A percentile compares a stretch with the other conserved stretches of the same genome.
phyloP scores from a whole-genome alignment of 202 grass and related monocot species.

The Dendrocalamus latiflorus region DNA sequence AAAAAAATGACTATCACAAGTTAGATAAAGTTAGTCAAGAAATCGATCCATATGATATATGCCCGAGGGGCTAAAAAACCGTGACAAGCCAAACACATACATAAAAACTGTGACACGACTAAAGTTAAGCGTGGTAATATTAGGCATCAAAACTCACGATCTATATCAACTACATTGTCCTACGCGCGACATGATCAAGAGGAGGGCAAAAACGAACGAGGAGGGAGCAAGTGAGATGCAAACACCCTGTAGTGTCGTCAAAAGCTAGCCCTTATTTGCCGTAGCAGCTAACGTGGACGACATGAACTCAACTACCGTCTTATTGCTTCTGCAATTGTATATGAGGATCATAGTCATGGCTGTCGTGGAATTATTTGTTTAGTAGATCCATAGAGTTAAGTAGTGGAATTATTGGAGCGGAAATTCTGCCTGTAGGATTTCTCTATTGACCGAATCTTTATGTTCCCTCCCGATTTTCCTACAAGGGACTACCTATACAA shows the following conservation, averaged over 20 bases:
- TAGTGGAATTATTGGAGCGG: slow-evolving; percentile 15
- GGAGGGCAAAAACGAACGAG: neutral
- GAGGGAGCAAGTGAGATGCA: neutral
- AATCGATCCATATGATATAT: no score
- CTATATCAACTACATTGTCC: no score
- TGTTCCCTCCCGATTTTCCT: neutral
- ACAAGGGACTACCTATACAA: neutral
- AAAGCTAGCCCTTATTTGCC: neutral
- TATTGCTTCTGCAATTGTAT: neutral
- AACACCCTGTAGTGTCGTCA: neutral
- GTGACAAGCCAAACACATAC: no score
- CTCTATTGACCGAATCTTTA: neutral
- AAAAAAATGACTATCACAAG: no score
- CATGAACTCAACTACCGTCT: neutral
- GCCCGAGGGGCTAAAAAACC: no score
- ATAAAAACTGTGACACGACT: no score
- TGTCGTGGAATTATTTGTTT: slow-evolving; percentile 2
- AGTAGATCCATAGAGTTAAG: neutral
- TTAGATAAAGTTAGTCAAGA: no score
- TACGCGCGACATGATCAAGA: no score
- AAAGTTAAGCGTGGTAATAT: no score
- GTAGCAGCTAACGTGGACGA: neutral
- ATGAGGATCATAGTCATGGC: neutral
- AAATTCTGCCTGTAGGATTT: neutral
- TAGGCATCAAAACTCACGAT: no score